phyloP scores from a whole-genome alignment of 371 early-diverging fungal species.

The Cladochytrium tenue region DNA sequence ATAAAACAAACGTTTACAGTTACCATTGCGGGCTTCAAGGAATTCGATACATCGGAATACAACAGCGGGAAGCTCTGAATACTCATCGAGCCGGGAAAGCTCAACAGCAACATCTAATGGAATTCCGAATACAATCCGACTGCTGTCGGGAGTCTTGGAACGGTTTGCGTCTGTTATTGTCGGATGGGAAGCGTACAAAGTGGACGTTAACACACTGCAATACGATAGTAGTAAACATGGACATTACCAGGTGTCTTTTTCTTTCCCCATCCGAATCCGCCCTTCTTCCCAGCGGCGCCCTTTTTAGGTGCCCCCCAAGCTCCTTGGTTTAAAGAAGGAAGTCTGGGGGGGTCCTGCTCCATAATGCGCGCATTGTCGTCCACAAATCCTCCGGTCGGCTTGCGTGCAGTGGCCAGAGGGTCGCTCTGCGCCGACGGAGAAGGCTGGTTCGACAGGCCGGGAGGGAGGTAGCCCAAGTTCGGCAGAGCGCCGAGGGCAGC shows the following conservation, averaged over 20 bases:
- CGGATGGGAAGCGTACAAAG: too few species aligned
- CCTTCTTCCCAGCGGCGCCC: constrained; percentile 4
- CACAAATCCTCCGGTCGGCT: constrained; percentile 19
- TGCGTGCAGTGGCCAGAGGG: neutral
- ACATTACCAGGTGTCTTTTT: constrained; percentile 41
- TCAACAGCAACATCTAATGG: constrained; percentile 37
- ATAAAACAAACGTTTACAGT: neutral
- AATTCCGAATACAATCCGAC: constrained; percentile 40
- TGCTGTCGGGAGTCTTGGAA: constrained; percentile 21
- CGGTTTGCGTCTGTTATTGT: neutral
- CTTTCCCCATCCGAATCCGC: constrained; percentile 6
- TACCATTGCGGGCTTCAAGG: constrained; percentile 78
- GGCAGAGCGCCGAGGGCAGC: constrained; percentile 2
- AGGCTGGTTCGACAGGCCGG: too few species aligned
- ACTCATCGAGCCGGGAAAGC: constrained; percentile 55
- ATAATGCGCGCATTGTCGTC: constrained; percentile 48
- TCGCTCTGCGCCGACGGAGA: neutral
- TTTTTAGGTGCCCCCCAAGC: constrained; percentile 5
- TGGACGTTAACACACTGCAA: neutral
- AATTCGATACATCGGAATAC: constrained; percentile 94
- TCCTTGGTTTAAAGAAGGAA: constrained; percentile 12
- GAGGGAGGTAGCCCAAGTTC: too few species aligned
- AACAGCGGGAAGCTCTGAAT: constrained; percentile 83
- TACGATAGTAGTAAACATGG: neutral
- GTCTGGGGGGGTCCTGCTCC: constrained; percentile 36